These are phyloP conservation scores for Halocafeteria seosinensis DNA, from an alignment of 108 stramenopile species.

Conservation along the genomic window DNA sequence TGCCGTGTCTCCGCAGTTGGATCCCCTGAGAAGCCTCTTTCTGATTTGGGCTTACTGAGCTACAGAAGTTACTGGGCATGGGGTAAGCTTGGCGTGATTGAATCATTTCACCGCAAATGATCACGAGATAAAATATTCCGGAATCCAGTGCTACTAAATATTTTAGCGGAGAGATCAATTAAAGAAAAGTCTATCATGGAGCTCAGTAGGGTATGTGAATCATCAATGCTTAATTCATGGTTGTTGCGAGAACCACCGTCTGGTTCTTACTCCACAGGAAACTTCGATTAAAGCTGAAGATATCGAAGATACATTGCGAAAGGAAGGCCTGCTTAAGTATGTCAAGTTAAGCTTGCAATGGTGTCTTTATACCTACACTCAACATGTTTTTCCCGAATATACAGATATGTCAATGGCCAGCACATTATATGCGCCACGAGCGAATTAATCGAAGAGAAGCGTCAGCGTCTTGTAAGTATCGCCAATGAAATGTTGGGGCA, in stretches of 20 bases:
- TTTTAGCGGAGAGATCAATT: too few species aligned
- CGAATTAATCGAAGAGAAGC: not conserved
- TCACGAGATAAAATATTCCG: not conserved
- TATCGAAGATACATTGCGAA: constrained; percentile 72
- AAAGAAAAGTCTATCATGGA: constrained; percentile 18
- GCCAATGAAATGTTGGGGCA: not conserved
- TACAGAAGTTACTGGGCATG: constrained; percentile 81
- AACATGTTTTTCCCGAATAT: not conserved
- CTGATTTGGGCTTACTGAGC: constrained; percentile 84
- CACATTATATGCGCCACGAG: not conserved
- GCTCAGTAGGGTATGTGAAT: too few species aligned
- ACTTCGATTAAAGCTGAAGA: constrained; percentile 94
- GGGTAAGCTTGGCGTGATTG: constrained; percentile 48
- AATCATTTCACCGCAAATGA: not conserved
- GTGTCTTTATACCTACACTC: constrained; percentile 10
- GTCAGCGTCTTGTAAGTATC: not conserved
- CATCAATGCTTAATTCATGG: constrained; percentile 26
- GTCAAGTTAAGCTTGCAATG: too few species aligned
- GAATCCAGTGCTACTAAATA: not conserved
- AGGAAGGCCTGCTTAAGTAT: constrained; percentile 69
- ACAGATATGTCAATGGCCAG: not conserved
- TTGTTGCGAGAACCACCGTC: too few species aligned
- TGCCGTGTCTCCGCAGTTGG: too few species aligned
- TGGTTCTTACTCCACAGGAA: constrained; percentile 68
- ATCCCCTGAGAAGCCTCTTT: constrained; percentile 94